Conservation (phyloP, 495 filamentous ascomycete species). For the Neurospora sp. region DNA sequence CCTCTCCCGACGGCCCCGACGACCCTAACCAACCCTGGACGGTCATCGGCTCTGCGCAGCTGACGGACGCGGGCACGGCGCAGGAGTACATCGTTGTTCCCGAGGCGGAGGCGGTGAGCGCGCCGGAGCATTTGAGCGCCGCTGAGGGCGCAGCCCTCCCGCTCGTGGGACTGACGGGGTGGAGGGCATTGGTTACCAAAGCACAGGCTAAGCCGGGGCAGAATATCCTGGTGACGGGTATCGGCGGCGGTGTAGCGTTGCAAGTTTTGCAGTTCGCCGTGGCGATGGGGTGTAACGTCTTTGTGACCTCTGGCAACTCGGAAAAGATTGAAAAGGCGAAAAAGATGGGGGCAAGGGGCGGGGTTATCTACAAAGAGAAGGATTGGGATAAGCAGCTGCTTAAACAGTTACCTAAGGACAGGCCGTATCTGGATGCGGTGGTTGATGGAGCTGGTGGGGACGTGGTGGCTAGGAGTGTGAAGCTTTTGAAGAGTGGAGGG, state of each 20-base stretch:
- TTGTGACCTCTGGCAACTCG: constrained; percentile 54
- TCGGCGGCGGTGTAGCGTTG: constrained; percentile 72
- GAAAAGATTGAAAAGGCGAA: constrained; percentile 57
- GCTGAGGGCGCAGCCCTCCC: constrained; percentile 74
- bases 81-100: constrained; percentile 62
- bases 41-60: constrained; percentile 64
- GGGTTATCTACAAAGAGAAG: constrained; percentile 54
- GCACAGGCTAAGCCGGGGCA: constrained; percentile 44
- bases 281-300: constrained; percentile 54
- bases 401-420: constrained; percentile 43
- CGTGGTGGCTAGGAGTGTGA: constrained; percentile 47
- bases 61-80: constrained; percentile 54
- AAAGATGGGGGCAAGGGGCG: constrained; percentile 56
- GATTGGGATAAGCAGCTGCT: constrained; percentile 62
- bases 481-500: constrained; percentile 53
- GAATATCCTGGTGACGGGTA: constrained; percentile 65
- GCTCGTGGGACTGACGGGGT: constrained; percentile 75
- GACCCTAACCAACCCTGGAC: constrained; percentile 40
- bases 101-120: constrained; percentile 61
- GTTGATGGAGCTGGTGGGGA: constrained; percentile 74
- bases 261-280: constrained; percentile 61
- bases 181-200: constrained; percentile 72
- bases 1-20: constrained; percentile 63
- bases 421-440: constrained; percentile 55
- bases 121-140: constrained; percentile 58